A percentile compares a stretch with the other conserved stretches of the same genome.
phyloP scores from a whole-genome alignment of 2,329 filamentous ascomycete genomes.

The Colletotrichum sp. region DNA sequence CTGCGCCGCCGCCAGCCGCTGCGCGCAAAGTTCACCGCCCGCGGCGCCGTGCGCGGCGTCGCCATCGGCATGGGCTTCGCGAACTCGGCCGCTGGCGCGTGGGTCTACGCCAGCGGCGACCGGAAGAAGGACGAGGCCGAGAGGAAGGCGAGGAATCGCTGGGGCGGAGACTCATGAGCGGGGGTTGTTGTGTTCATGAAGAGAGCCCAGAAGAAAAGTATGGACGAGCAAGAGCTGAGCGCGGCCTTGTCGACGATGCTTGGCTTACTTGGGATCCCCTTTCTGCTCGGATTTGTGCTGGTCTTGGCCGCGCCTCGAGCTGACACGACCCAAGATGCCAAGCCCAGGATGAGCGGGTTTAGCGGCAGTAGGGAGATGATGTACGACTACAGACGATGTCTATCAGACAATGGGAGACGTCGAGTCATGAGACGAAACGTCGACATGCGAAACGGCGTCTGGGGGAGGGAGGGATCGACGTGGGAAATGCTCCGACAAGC shows the following conservation, averaged over 20 bases:
- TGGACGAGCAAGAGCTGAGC: neutral
- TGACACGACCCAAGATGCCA: neutral
- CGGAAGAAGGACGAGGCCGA: constrained; percentile 54
- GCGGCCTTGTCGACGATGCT: neutral
- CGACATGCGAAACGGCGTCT: neutral
- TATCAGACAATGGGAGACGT: neutral
- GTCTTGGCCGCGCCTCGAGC: neutral
- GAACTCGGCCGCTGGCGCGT: constrained; percentile 56
- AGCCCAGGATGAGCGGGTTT: neutral
- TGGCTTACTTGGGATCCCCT: neutral
- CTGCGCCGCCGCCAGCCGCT: constrained; percentile 49
- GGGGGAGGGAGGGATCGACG: neutral
- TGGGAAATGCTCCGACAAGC: neutral
- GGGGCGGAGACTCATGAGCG: constrained; percentile 38
- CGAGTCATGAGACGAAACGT: constrained; percentile 4
- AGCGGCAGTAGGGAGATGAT: neutral
- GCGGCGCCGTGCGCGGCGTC: constrained; percentile 55
- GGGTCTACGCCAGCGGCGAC: constrained; percentile 58
- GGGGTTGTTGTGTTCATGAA: neutral
- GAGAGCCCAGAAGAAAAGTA: neutral
- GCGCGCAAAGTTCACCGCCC: constrained; percentile 48
- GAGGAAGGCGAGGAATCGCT: constrained; percentile 55
- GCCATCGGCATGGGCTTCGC: constrained; percentile 54
- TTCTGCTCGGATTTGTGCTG: neutral
- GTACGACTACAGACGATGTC: neutral